Evolutionary conservation across 2,329 filamentous ascomycete genomes (phyloP).

Genomic region (Pseudogymnoascus sp.): DNA sequence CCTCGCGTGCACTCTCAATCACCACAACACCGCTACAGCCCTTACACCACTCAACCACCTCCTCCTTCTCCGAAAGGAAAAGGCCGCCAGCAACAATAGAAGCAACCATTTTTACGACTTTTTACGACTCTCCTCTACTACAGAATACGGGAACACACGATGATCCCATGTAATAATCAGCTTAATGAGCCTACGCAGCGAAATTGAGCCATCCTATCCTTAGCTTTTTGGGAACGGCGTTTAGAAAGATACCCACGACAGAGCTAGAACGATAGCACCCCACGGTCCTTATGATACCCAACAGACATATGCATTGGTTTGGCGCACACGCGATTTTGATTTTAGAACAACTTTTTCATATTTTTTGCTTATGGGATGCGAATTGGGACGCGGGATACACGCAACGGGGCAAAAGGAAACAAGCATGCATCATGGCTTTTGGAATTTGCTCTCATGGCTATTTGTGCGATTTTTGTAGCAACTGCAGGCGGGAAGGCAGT

Average conservation of each 20-base stretch:
- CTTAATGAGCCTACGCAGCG: conserved; percentile 16
- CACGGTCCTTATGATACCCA: conserved; percentile 13
- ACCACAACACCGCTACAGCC: not conserved
- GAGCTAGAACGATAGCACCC: conserved; percentile 11
- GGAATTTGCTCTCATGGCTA: not conserved
- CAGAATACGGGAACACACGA: not conserved
- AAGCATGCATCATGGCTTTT: not conserved
- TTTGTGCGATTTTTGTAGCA: not conserved
- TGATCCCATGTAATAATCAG: conserved; percentile 5
- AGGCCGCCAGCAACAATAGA: conserved; percentile 25
- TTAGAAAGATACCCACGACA: conserved; percentile 9
- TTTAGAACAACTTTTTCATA: not conserved
- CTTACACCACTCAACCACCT: conserved; percentile 2
- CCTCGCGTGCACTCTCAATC: not conserved
- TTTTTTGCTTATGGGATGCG: not conserved
- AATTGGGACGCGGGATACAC: not conserved
- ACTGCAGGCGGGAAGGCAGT: not conserved
- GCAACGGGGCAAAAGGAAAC: not conserved
- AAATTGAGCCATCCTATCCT: not conserved
- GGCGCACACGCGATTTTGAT: conserved; percentile 3
- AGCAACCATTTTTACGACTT: conserved; percentile 2
- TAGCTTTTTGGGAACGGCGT: conserved; percentile 9
- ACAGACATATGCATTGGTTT: conserved; percentile 3
- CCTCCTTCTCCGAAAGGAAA: conserved; percentile 24
- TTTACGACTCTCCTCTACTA: conserved; percentile 9